Evolutionary conservation across 768 basidiomycete genomes (phyloP), one percentile per base, ranked within the genome.

Genomic region (Calocybe indica): DNA sequence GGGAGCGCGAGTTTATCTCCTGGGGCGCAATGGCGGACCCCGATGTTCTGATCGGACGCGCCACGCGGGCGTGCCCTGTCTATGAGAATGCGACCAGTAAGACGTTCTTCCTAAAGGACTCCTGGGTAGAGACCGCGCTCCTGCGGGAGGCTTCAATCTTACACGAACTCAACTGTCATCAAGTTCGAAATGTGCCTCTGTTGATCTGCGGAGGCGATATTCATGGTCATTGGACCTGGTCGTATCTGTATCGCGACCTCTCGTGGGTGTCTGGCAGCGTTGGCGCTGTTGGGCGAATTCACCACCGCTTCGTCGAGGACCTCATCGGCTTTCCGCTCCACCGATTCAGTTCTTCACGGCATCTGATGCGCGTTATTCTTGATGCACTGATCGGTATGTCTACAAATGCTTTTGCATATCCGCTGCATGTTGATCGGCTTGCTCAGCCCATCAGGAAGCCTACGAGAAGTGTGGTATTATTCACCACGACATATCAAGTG

Each of bases 151-250:
- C 50, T 1, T 50, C 51, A 5, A 57, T 56, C 11, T 57, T 63
- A 14, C 32, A 42, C 10, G 10, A 32, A 6, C 52, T 65, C 5
- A 35, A 48, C 30, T 13, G 45, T 0, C 7, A 14, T 8, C 22
- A 45, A 2, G 55, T 66, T 15, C 32, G 46, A 14, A 32, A 62
- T 29, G 50, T 70, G 14, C 62, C 67, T 0, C 40, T 34, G n/a
- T 45, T 65, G n/a, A 32, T 61, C 7, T 58, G 55, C 30, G 68
- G 63, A 2, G 63, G 56, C 29, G 67, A 72, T 46, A 35, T 71
- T 28, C 8, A 7, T 36, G 51, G 8, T 5, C 56, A 58, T 9
- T 33, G 13, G 3, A 62, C 62, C 1, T 15, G n/a, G 15, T 11
- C 31, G 11, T 14, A 28, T 13, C 15, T 30, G 22, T 28, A 28